Conservation (phyloP, 306 rosid species). For the Vachellia collinsii region DNA sequence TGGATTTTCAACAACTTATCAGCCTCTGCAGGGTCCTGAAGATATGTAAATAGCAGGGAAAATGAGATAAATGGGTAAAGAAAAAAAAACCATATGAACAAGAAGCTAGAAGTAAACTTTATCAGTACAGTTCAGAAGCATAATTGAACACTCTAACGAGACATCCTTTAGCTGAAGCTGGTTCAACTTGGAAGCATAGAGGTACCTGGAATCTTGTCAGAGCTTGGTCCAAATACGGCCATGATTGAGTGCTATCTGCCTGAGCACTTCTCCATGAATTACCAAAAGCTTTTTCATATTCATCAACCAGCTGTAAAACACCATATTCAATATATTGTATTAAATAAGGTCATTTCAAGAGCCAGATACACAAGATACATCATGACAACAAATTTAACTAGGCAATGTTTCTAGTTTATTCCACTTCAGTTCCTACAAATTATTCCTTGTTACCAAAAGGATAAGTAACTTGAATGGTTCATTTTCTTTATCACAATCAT, state of each 20-base stretch:
- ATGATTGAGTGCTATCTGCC: constrained; percentile 65
- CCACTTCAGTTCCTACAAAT: not conserved
- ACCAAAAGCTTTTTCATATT: constrained; percentile 79
- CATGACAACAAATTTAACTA: constrained; percentile 23
- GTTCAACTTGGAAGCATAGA: constrained; percentile 20
- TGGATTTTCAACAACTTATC: constrained; percentile 81
- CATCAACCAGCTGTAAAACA: constrained; percentile 75
- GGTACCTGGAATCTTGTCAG: constrained; percentile 78
- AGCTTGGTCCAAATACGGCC: constrained; percentile 93
- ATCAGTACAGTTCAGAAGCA: not conserved
- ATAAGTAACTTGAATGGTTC: not conserved
- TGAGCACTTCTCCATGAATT: constrained; percentile 79
- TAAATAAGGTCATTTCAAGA: constrained; percentile 18
- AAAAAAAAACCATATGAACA: constrained; percentile 22
- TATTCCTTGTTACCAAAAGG: not conserved
- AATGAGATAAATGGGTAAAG: not conserved
- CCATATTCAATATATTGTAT: constrained; percentile 13
- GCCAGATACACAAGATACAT: not conserved
- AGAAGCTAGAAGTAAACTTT: not conserved
- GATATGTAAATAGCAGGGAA: constrained; percentile 18
- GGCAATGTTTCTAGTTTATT: constrained; percentile 3
- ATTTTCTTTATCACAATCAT: not conserved
- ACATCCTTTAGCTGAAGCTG: constrained; percentile 19
- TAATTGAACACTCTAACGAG: constrained; percentile 17
- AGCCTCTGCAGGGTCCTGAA: constrained; percentile 85